Evolutionary conservation across 2,329 filamentous ascomycete species (phyloP).

Genomic region (Thermothelomyces thermophilus): DNA sequence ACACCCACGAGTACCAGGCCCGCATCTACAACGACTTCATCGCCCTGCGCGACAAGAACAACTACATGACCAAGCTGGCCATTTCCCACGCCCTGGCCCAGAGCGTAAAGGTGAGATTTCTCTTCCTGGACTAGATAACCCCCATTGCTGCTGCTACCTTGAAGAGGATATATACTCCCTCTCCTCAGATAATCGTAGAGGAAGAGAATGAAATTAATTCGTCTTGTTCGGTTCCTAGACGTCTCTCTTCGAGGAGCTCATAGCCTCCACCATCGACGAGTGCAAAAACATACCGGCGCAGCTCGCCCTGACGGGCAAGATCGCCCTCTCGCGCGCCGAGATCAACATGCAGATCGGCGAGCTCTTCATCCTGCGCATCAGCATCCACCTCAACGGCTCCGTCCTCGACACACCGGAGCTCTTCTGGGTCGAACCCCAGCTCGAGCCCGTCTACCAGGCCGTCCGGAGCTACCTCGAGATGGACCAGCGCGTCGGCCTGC

Average conservation of each 20-base stretch:
- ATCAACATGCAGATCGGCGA: conserved; percentile 99
- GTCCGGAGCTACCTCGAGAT: conserved; percentile 95
- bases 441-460: conserved; percentile 93
- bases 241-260: conserved; percentile 90
- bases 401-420: conserved; percentile 95
- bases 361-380: conserved; percentile 94
- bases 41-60: conserved; percentile 83
- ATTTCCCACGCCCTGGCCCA: conserved; percentile 94
- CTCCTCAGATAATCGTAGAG: too few species aligned
- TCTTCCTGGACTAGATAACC: neutral
- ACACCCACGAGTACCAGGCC: conserved; percentile 94
- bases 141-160: too few species aligned
- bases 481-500: conserved; percentile 83
- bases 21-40: conserved; percentile 99
- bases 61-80: conserved; percentile 96
- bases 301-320: conserved; percentile 87
- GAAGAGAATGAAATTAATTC: too few species aligned
- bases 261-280: conserved; percentile 85
- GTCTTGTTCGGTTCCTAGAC: too few species aligned
- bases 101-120: conserved; percentile 68
- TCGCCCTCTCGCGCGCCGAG: conserved; percentile 76
- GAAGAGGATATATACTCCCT: too few species aligned
- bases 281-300: conserved; percentile 91
- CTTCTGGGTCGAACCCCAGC: conserved; percentile 96
- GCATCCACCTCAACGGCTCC: conserved; percentile 94